Evolutionary conservation across 73 alveolate species (phyloP).

Genomic region (Stentor coeruleus): DNA sequence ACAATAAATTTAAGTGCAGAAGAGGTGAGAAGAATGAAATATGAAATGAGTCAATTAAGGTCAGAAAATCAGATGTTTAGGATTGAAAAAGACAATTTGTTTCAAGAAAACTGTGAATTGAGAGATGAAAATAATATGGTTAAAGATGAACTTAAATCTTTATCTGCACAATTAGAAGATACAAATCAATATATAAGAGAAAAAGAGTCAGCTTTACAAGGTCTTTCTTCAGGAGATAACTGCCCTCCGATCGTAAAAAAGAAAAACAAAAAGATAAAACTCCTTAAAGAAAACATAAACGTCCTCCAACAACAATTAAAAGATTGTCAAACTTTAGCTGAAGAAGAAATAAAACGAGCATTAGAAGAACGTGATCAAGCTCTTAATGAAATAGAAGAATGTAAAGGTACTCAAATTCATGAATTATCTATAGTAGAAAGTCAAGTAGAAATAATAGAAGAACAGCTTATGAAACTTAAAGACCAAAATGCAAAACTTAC

Average conservation of each 20-base stretch:
- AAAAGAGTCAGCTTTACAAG: neutral
- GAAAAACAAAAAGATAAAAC: neutral
- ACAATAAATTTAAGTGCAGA: neutral
- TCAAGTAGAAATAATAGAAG: conserved; percentile 1
- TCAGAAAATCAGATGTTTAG: neutral
- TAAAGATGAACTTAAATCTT: neutral
- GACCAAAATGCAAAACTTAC: neutral
- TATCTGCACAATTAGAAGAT: neutral
- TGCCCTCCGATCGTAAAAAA: neutral
- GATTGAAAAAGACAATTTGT: neutral
- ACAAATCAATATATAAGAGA: neutral
- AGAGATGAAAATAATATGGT: neutral
- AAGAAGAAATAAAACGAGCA: neutral
- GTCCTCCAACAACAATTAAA: neutral
- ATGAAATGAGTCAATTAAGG: neutral
- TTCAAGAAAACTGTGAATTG: neutral
- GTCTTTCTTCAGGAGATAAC: neutral
- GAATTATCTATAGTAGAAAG: conserved; percentile 3
- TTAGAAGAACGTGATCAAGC: neutral
- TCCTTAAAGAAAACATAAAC: neutral
- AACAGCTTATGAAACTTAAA: conserved; percentile 11
- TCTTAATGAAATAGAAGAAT: neutral
- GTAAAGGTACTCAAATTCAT: neutral
- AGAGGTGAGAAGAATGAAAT: neutral
- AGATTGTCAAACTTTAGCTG: neutral